Conservation (phyloP, 257 asterid species). For the Solanum pimpinellifolium region DNA sequence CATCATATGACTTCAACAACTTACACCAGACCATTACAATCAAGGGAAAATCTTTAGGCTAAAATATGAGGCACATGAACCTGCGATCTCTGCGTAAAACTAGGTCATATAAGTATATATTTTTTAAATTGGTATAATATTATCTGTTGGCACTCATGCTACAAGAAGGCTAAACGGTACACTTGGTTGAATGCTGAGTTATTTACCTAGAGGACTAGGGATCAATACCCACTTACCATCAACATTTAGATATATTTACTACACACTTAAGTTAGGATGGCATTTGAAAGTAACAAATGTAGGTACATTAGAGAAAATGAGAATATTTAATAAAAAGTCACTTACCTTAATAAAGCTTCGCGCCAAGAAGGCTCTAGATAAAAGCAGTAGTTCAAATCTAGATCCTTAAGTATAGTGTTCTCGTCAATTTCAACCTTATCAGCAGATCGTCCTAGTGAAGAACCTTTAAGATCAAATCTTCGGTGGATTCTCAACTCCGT, state of each 20-base stretch:
- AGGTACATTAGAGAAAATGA: neutral
- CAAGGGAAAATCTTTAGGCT: neutral
- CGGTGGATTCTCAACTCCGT: slow-evolving; percentile 90
- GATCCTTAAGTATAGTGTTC: slow-evolving; percentile 88
- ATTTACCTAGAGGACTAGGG: neutral
- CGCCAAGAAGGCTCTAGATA: slow-evolving; percentile 93
- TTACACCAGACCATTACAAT: neutral
- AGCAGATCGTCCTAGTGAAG: slow-evolving; percentile 93
- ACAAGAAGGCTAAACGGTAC: neutral
- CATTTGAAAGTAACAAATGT: neutral
- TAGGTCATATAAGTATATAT: neutral
- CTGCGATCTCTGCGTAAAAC: neutral
- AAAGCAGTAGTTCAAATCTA: slow-evolving; percentile 88
- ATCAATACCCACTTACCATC: neutral
- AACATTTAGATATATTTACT: neutral
- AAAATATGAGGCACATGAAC: neutral
- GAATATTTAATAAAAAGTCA: neutral
- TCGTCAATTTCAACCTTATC: slow-evolving; percentile 88
- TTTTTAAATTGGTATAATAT: neutral
- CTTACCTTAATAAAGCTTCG: slow-evolving; percentile 61
- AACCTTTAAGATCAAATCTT: slow-evolving; percentile 90
- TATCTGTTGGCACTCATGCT: neutral
- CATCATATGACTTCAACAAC: neutral
- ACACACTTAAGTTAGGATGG: neutral
- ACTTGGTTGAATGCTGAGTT: neutral